A percentile compares a stretch with the other conserved stretches of the same genome.
Conservation (phyloP, 805 yeast species). For the Metschnikowia shivogae region DNA sequence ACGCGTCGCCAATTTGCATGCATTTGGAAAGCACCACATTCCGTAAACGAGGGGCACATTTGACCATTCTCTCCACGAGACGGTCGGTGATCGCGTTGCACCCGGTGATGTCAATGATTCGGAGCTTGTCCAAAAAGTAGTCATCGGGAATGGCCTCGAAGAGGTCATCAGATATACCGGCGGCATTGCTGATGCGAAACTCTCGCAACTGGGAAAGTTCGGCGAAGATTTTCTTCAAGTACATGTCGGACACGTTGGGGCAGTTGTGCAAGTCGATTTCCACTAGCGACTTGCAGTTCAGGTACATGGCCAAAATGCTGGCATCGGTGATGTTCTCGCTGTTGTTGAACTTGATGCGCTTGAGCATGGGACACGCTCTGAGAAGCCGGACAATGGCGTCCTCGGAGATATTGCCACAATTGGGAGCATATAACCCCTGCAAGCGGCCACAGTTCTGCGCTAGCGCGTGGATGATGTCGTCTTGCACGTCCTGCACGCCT, state of each 20-base stretch:
- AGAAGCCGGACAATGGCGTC: constrained; percentile 57
- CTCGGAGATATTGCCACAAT: constrained; percentile 69
- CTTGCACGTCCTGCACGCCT: constrained; percentile 62
- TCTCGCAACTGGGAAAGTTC: constrained; percentile 75
- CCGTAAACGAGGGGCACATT: constrained; percentile 77
- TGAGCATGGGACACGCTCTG: constrained; percentile 63
- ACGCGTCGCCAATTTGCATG: constrained; percentile 75
- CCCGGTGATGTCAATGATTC: constrained; percentile 81
- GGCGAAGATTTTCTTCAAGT: constrained; percentile 53
- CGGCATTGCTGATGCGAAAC: constrained; percentile 72
- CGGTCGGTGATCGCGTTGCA: constrained; percentile 79
- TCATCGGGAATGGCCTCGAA: constrained; percentile 51
- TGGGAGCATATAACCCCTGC: constrained; percentile 89
- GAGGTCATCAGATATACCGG: constrained; percentile 63
- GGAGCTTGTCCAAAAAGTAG: constrained; percentile 54
- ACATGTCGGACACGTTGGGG: constrained; percentile 62
- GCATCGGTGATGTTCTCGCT: constrained; percentile 63
- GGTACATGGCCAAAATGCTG: constrained; percentile 55
- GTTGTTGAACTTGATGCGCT: constrained; percentile 77
- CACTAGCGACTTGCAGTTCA: constrained; percentile 73
- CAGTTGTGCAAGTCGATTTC: constrained; percentile 89
- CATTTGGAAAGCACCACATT: constrained; percentile 90
- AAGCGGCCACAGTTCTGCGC: constrained; percentile 69
- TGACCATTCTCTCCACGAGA: constrained; percentile 66
- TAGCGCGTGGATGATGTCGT: constrained; percentile 62